These are phyloP conservation scores for Bonia amplexicaulis DNA, from an alignment of 176 grass and related monocot species.

Conservation along the genomic window DNA sequence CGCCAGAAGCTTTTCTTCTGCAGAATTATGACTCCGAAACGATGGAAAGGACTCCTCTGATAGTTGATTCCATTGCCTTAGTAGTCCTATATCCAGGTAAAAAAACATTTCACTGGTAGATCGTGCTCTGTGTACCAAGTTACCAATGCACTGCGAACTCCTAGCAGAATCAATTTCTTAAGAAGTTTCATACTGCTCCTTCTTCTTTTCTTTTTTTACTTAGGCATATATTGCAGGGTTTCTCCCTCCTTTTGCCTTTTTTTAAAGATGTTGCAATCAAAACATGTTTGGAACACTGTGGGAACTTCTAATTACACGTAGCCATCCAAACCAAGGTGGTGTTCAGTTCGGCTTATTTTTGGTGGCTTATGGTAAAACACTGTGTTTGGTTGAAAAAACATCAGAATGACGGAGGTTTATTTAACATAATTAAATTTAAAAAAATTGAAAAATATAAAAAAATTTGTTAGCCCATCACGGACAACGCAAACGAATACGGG, in stretches of 20 bases:
- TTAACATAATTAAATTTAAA: too few relatives aligned
- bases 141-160: neutral
- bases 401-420: too few relatives aligned
- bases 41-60: neutral
- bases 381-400: too few relatives aligned
- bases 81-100: neutral
- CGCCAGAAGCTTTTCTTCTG: neutral
- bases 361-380: too few relatives aligned
- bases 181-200: neutral
- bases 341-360: too few relatives aligned
- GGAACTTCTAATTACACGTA: neutral
- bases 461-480: too few relatives aligned
- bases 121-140: neutral
- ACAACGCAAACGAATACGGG: too few relatives aligned
- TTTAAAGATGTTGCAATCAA: neutral
- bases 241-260: neutral
- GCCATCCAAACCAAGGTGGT: neutral
- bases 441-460: too few relatives aligned
- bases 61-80: too few relatives aligned
- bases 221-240: neutral
- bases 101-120: neutral
- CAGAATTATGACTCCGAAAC: neutral
- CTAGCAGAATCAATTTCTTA: neutral
- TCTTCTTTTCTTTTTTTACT: neutral
- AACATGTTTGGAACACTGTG: neutral